Evolutionary conservation across 345 rosid species (phyloP).

Genomic region (Eucalyptus pauciflora): DNA sequence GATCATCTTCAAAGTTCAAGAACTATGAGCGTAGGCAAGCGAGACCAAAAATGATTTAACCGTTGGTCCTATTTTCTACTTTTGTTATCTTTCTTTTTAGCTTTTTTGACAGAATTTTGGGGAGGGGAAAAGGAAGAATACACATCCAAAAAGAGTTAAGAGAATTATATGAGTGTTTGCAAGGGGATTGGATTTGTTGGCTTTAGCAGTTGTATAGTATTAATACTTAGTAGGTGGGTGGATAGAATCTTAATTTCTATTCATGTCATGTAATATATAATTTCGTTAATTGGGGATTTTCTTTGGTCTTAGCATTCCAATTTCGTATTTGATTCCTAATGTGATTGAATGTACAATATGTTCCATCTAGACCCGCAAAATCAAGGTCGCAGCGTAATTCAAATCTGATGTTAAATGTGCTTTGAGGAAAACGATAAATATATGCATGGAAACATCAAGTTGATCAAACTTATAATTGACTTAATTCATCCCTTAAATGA

Average conservation of each 20-base stretch:
- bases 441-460: neutral
- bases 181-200: neutral
- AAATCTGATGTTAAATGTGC: neutral
- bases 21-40: neutral
- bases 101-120: neutral
- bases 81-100: neutral
- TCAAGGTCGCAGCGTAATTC: neutral
- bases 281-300: neutral
- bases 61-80: neutral
- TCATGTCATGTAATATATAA: neutral
- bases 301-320: neutral
- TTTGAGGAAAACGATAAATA: neutral
- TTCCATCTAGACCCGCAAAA: neutral
- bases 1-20: conserved; percentile 29
- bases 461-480: neutral
- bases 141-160: neutral
- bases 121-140: neutral
- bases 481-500: neutral
- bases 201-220: neutral
- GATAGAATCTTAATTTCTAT: neutral
- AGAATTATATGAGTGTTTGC: neutral
- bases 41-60: neutral
- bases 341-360: neutral
- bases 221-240: neutral
- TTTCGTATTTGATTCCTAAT: neutral